Conservation (phyloP, 2,329 filamentous ascomycete species). For the Talaromyces sp. region DNA sequence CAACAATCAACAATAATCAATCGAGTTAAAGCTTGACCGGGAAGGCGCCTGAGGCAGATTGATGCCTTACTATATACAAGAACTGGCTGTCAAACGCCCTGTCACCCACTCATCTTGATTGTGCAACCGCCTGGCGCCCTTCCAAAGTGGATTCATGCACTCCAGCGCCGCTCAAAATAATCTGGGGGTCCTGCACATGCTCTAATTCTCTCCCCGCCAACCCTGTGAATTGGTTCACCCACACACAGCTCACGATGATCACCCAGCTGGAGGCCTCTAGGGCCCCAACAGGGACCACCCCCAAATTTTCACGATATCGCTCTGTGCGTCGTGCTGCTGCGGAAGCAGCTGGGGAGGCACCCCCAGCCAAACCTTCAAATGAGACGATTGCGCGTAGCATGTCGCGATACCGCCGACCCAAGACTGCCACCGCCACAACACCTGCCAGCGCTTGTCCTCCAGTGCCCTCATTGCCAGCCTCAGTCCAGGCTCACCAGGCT, state of each 20-base stretch:
- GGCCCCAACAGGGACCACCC: constrained; percentile 23
- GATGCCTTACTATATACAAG: not conserved
- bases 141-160: not conserved
- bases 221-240: not conserved
- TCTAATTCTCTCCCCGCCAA: not conserved
- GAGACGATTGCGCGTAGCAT: constrained; percentile 36
- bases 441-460: constrained; percentile 16
- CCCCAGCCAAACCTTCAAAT: constrained; percentile 24
- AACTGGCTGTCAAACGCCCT: not conserved
- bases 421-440: constrained; percentile 24
- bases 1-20: not conserved
- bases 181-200: constrained; percentile 3
- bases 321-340: constrained; percentile 52
- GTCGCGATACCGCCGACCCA: constrained; percentile 36
- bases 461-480: constrained; percentile 22
- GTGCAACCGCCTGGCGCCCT: constrained; percentile 4
- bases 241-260: constrained; percentile 25
- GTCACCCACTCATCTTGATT: not conserved
- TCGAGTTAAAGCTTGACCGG: not conserved
- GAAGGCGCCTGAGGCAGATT: not conserved
- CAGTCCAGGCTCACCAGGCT: constrained; percentile 11
- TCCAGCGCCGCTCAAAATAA: not conserved
- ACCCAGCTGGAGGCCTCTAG: constrained; percentile 21
- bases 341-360: not conserved
- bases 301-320: constrained; percentile 59